Base-by-base conservation (phyloP, 2,329 filamentous ascomycete species). In the Neurospora sp. region DNA sequence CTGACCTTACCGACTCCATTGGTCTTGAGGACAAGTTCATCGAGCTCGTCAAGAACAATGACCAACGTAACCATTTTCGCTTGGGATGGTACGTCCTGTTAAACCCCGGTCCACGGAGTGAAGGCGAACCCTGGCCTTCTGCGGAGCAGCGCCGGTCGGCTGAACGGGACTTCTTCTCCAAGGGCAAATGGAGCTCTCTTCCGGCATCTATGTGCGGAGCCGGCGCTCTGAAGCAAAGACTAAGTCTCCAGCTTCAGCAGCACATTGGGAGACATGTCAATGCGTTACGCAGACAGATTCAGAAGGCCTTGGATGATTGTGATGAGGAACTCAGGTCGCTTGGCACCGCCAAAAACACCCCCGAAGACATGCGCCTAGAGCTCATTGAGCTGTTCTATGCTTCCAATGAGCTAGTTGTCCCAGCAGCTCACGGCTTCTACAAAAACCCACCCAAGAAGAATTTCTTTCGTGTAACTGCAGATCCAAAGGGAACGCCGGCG, bases 1-100 rank as follows among this genome's bases (percentile, higher is more conserved):
- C 84, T 1, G 84, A 86, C 62, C 81, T 86, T 75, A 85, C 83
- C 8, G 84, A 85, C 75, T 80, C 82, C 6, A 85, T 86, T 39
- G 84, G 84, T 1, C 79, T 86, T 0, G 83, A 86, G 46, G 83
- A 85, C 71, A 85, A 85, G 74, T 86, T 86, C 73, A 83, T 86
- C 46, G 83, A 83, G n/a, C 81, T 86, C 4, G 81, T 86, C 33
- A 81, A 80, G 71, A 85, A 85, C 75, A 81, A 82, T 73, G 84
- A 86, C 72, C 78, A 78, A 37, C 80, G 83, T 57, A 86, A 86
- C 75, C 76, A 82, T 74, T 85, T 84, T 77, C 82, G 82, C 72
- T 80, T 85, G 0, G 84, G 84, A 36, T 86, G 84, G 84, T 86
- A 81, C 52, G 82, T 85, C 12, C 76, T 86, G 23, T 78, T 86